Conservation (phyloP, 768 basidiomycete genomes). For the Calocybe cyanea region DNA sequence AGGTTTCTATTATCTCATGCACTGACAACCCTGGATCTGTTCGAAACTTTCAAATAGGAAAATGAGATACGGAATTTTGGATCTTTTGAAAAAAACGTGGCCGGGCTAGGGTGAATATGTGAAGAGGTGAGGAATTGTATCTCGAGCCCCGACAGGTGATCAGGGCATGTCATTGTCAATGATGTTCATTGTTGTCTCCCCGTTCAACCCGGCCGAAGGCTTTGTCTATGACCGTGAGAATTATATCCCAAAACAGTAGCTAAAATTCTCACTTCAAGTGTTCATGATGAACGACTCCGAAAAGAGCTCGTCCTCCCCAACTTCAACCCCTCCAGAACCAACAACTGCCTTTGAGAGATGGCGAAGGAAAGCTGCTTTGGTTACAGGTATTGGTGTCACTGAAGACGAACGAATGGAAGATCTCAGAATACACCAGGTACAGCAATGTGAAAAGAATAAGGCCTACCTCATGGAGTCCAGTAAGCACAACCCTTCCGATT, state of each 20-base stretch:
- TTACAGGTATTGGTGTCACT: conserved; percentile 46
- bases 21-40: no score
- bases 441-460: conserved; percentile 68
- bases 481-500: conserved; percentile 32
- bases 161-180: no score
- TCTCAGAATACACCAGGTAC: conserved; percentile 30
- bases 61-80: no score
- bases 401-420: conserved; percentile 42
- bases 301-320: conserved; percentile 14
- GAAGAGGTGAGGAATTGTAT: no score
- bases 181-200: no score
- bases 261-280: conserved; percentile 2
- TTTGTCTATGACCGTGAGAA: conserved; percentile 13
- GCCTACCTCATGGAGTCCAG: conserved; percentile 64
- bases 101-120: no score
- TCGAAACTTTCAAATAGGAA: no score
- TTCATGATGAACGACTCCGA: conserved; percentile 16
- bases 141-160: neutral
- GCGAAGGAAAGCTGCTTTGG: conserved; percentile 41
- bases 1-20: no score
- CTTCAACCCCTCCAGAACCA: conserved; percentile 18
- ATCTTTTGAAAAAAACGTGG: no score
- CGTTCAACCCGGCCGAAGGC: no score
- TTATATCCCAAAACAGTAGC: conserved; percentile 14
- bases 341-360: conserved; percentile 44